Evolutionary conservation across 768 basidiomycete species (phyloP), one percentile per base, ranked within the genome.

Genomic region (Mycena alexandri): DNA sequence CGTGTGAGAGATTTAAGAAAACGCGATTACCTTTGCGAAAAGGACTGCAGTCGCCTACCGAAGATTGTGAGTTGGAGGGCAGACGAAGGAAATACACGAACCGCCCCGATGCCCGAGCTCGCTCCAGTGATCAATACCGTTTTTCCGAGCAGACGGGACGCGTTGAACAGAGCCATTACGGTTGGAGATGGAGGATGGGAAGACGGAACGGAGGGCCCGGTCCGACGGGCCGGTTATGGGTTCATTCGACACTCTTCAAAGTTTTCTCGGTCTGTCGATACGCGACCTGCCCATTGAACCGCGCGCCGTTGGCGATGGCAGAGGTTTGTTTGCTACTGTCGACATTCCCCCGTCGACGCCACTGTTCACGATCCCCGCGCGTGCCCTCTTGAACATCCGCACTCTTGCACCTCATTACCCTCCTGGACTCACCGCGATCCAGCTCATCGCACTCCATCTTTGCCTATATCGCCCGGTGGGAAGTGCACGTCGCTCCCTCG

Each of bases 61-160:
- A 38, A 48, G 44, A 59, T 41, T 3, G 33, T 41, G 42, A 48
- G 56, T 19, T n/a, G 19, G 48, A 25, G n/a, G 25, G 34, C 21
- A 4, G 43, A 22, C 16, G 43, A 51, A 56, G 22, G 19, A 38
- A 36, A 19, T 21, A 22, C n/a, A 79, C 90, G 76, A 74, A 94
- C 93, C 61, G 94, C 92, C 62, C 95, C 95, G 70, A 97, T 97
- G 48, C 95, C 95, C 47, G 91, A 87, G 76, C 92, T 93, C 5
- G 95, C 95, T 22, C 95, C 95, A 33, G 95, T 97, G 67, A 97
- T 86, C 55, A 97, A 86, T 64, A 95, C 92, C 38, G 90, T 94
- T 80, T 95, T 95, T 73, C 91, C 92, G 44, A 91, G 76, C n/a
- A 95, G 80, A 72, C 92, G 89, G 57, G 92, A 87, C 47, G 91